Percentiles rank a stretch among this genome's conserved stretches.
Evolutionary conservation across 352 stramenopile genomes (phyloP).

Genomic region (Thraustotheca clavata): DNA sequence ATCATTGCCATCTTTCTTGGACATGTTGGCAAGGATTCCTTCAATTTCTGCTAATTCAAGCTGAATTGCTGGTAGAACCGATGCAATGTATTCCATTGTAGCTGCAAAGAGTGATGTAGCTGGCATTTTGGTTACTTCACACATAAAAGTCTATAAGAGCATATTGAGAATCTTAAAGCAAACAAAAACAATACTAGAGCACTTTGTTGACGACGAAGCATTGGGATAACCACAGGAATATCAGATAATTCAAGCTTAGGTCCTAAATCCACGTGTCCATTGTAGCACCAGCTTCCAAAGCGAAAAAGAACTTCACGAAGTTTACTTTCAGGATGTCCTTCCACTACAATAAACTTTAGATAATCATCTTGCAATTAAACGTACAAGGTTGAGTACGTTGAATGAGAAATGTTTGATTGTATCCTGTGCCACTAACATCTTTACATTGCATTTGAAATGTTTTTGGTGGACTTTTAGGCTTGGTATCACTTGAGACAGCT

Average conservation of each 20-base stretch:
- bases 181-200: conserved; percentile 46
- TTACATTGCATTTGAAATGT: conserved; percentile 79
- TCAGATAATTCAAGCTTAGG: conserved; percentile 84
- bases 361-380: not conserved
- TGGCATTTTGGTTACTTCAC: conserved; percentile 84
- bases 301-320: conserved; percentile 90
- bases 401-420: conserved; percentile 83
- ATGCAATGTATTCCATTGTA: conserved; percentile 81
- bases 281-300: conserved; percentile 95
- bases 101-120: conserved; percentile 82
- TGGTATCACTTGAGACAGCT: conserved; percentile 35
- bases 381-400: conserved; percentile 39
- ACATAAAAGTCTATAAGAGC: conserved; percentile 77
- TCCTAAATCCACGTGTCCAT: conserved; percentile 85
- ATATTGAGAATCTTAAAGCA: not conserved
- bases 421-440: conserved; percentile 65
- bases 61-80: conserved; percentile 77
- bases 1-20: conserved; percentile 39
- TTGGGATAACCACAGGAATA: conserved; percentile 91
- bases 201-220: conserved; percentile 88
- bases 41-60: conserved; percentile 78
- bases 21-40: conserved; percentile 64
- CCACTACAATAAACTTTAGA: not conserved
- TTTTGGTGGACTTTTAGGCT: conserved; percentile 54
- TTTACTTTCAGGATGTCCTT: conserved; percentile 29